phyloP scores from a whole-genome alignment of 306 rosid genomes.

The Ceratonia siliqua region DNA sequence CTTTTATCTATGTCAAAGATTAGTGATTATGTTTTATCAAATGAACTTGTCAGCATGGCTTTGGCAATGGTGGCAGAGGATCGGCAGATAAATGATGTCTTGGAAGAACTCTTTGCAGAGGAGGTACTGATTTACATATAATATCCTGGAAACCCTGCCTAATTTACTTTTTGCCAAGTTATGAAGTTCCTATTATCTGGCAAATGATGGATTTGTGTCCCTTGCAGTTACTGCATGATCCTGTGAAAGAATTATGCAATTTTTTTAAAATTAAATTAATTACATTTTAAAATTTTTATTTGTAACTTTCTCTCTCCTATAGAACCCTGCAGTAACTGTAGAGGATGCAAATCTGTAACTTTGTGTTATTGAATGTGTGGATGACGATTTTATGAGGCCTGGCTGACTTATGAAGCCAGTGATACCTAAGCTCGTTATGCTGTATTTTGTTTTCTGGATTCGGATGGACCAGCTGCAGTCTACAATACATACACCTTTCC shows the following conservation, averaged over 20 bases:
- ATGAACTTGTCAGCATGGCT: conserved; percentile 97
- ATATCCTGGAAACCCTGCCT: background rate
- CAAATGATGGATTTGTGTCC: conserved; percentile 25
- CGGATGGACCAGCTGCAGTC: background rate
- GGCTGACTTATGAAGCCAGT: too few species aligned
- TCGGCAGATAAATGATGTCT: conserved; percentile 81
- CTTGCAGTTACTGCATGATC: background rate
- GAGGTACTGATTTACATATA: conserved; percentile 55
- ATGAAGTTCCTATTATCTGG: conserved; percentile 14
- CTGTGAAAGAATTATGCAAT: background rate
- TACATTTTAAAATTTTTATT: background rate
- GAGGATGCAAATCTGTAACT: background rate
- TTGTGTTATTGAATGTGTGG: background rate
- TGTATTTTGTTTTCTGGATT: background rate
- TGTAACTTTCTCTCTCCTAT: background rate
- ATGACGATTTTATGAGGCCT: background rate
- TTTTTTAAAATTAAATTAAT: background rate
- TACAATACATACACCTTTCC: background rate
- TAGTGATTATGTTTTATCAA: conserved; percentile 89
- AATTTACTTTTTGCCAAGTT: conserved; percentile 4
- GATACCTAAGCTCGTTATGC: background rate
- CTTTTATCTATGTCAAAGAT: conserved; percentile 84
- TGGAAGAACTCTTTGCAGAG: conserved; percentile 92
- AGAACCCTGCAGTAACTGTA: background rate
- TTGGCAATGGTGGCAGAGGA: conserved; percentile 95